Evolutionary conservation across 805 yeast genomes (phyloP).

Genomic region (Ogataea methanolica): DNA sequence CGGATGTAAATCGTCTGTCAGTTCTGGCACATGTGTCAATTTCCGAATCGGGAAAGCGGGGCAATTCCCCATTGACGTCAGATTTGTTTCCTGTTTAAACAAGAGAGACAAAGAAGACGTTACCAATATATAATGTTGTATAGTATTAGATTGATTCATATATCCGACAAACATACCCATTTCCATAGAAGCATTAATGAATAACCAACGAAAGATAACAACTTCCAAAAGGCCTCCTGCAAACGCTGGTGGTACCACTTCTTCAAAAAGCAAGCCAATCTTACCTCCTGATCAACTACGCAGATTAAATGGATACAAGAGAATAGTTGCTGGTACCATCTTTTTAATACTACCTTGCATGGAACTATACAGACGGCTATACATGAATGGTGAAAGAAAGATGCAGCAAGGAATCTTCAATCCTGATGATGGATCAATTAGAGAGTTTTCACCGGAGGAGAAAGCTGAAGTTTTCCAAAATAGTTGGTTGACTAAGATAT

Average conservation of each 20-base stretch:
- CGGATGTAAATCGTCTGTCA: neutral
- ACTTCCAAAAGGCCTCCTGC: no score
- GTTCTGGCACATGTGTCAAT: neutral
- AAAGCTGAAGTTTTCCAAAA: constrained; percentile 31
- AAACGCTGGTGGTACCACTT: no score
- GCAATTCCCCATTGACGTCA: no score
- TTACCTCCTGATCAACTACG: constrained; percentile 20
- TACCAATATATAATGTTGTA: no score
- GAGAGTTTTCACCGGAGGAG: constrained; percentile 41
- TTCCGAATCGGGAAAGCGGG: no score
- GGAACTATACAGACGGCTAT: constrained; percentile 30
- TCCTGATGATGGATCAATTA: constrained; percentile 39
- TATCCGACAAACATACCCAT: no score
- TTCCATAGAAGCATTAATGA: no score
- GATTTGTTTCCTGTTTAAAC: no score
- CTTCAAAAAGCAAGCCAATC: neutral
- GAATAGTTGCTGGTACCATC: constrained; percentile 29
- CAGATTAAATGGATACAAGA: constrained; percentile 23
- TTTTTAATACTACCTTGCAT: constrained; percentile 26
- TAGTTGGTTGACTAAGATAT: constrained; percentile 36
- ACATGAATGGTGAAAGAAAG: constrained; percentile 38
- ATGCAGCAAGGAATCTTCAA: constrained; percentile 42
- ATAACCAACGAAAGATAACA: no score
- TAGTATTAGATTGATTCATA: no score
- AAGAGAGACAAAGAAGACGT: no score